A percentile compares a stretch with the other conserved stretches of the same genome.
Conservation (phyloP, 1,284 basidiomycete species). For the Salmacisia buchloeana region DNA sequence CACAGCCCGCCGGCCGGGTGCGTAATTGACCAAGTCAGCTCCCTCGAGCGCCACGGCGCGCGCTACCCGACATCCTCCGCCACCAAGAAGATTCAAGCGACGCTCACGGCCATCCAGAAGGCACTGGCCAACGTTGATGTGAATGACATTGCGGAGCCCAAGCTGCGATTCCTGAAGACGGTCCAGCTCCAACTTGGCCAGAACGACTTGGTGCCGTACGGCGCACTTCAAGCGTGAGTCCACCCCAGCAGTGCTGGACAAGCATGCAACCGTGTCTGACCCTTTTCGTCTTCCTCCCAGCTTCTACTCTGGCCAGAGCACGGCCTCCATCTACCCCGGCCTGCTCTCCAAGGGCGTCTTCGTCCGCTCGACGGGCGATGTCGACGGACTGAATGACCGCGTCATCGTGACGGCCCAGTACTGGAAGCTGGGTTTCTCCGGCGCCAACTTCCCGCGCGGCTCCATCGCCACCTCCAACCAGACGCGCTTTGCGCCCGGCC, state of each 20-base stretch:
- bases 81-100: conserved; percentile 13
- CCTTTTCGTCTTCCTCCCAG: not conserved
- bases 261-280: not conserved
- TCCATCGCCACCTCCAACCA: conserved; percentile 12
- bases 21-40: conserved; percentile 12
- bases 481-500: conserved; percentile 11
- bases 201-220: conserved; percentile 16
- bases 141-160: conserved; percentile 7
- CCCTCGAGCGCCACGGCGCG: conserved; percentile 22
- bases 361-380: conserved; percentile 17
- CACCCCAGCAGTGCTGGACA: not conserved
- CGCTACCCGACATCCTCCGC: conserved; percentile 15
- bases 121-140: conserved; percentile 8
- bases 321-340: conserved; percentile 9
- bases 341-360: conserved; percentile 9
- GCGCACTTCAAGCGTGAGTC: conserved; percentile 20
- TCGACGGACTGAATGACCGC: conserved; percentile 13
- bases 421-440: conserved; percentile 18
- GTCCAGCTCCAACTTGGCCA: conserved; percentile 7
- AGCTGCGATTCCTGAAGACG: conserved; percentile 15
- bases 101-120: conserved; percentile 13
- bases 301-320: conserved; percentile 17
- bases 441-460: conserved; percentile 15
- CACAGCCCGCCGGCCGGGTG: conserved; percentile 12
- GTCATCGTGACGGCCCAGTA: conserved; percentile 23